Evolutionary conservation across 805 yeast genomes (phyloP).

Genomic region (Priceomyces castillae): DNA sequence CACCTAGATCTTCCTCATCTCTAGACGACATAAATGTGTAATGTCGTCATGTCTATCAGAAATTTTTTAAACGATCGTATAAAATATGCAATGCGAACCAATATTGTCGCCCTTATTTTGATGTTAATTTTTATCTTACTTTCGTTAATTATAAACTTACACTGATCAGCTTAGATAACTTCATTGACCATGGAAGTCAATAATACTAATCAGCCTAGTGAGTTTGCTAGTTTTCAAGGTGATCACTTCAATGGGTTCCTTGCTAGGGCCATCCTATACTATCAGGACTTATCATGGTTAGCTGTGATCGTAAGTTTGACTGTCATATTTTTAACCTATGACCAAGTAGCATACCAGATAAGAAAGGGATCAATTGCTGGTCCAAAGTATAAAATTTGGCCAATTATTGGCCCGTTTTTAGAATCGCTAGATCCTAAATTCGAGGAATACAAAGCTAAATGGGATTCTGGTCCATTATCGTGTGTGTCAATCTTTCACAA

Average conservation of each 20-base stretch:
- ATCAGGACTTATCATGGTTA: constrained; percentile 38
- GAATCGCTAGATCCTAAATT: constrained; percentile 95
- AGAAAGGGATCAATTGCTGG: constrained; percentile 91
- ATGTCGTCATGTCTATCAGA: not conserved
- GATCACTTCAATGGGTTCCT: not conserved
- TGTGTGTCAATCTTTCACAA: constrained; percentile 98
- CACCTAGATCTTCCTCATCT: constrained; percentile 7
- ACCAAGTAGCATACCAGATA: constrained; percentile 73
- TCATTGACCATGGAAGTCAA: constrained; percentile 8
- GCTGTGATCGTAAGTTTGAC: constrained; percentile 48
- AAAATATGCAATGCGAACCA: constrained; percentile 1
- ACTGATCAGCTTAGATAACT: not conserved
- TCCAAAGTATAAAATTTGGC: constrained; percentile 85
- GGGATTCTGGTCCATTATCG: constrained; percentile 92
- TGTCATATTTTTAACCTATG: constrained; percentile 54
- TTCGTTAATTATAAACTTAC: not conserved
- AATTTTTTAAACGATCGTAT: constrained; percentile 12
- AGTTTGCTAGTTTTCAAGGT: not conserved
- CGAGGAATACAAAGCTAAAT: constrained; percentile 86
- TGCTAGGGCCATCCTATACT: not conserved
- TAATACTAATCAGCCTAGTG: constrained; percentile 1
- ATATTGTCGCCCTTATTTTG: no score
- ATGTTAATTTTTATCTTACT: no score
- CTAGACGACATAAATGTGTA: constrained; percentile 1
- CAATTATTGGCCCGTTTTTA: constrained; percentile 92